Conservation (phyloP, 192 early-diverging fungal species). For the Linnemannia hyalina region DNA sequence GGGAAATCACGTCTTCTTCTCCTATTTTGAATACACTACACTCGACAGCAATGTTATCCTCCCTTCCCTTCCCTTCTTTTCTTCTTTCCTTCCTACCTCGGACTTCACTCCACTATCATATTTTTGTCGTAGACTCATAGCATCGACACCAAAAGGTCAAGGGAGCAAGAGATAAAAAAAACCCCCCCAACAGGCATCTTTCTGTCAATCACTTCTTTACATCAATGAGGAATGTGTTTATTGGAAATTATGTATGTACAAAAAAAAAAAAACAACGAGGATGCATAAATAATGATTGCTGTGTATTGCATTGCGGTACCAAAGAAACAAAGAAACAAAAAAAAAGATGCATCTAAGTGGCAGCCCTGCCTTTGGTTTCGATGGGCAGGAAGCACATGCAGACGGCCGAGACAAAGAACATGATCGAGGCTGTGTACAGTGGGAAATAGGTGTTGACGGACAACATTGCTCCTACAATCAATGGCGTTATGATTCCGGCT, state of each 20-base stretch:
- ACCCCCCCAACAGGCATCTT: too few species aligned
- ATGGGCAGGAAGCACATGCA: conserved; percentile 82
- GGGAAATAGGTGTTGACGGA: conserved; percentile 70
- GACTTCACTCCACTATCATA: neutral
- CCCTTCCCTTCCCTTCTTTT: neutral
- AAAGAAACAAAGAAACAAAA: neutral
- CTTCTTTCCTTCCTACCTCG: too few species aligned
- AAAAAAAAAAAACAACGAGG: neutral
- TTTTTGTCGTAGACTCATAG: neutral
- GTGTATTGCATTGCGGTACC: neutral
- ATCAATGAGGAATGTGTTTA: too few species aligned
- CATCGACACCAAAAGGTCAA: neutral
- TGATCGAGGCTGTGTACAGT: conserved; percentile 72
- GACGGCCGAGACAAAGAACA: conserved; percentile 68
- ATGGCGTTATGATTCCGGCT: conserved; percentile 80
- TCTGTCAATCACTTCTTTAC: too few species aligned
- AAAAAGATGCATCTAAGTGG: neutral
- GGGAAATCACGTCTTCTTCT: neutral
- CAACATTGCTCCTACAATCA: conserved; percentile 77
- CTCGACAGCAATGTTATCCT: neutral
- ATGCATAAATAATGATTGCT: neutral
- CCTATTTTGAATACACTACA: neutral
- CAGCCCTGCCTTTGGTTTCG: conserved; percentile 67
- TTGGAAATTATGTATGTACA: too few species aligned
- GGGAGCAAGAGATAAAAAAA: neutral